Evolutionary conservation across 257 asterid species (phyloP).

Genomic region (Solanum gracilifrons): DNA sequence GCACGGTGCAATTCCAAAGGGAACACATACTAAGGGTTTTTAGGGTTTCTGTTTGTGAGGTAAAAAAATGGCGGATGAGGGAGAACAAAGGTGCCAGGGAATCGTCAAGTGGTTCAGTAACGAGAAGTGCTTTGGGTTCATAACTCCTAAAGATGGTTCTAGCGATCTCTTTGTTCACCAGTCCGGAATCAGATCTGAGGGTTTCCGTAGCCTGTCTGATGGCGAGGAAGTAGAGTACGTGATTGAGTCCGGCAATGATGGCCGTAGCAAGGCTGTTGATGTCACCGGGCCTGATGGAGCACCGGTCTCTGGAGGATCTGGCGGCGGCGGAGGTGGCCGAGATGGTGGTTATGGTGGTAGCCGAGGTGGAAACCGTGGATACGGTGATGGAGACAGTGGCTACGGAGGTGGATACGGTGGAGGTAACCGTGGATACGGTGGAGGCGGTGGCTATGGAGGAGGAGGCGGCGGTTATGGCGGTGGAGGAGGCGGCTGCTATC

Average conservation of each 20-base stretch:
- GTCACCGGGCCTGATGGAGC: slow-evolving; percentile 33
- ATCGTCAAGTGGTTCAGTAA: slow-evolving; percentile 74
- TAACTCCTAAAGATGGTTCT: slow-evolving; percentile 65
- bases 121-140: slow-evolving; percentile 76
- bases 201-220: slow-evolving; percentile 60
- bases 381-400: not conserved
- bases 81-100: slow-evolving; percentile 36
- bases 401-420: not conserved
- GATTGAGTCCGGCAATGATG: slow-evolving; percentile 24
- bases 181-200: slow-evolving; percentile 57
- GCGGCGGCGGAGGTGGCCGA: not conserved
- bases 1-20: not conserved
- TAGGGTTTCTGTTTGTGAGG: not conserved
- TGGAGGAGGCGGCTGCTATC: slow-evolving; percentile 9
- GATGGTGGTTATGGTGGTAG: not conserved
- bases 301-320: slow-evolving; percentile 14
- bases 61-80: slow-evolving; percentile 14
- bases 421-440: slow-evolving; percentile 8
- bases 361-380: slow-evolving; percentile 1
- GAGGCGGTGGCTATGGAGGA: not conserved
- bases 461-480: not conserved
- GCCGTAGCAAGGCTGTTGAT: slow-evolving; percentile 33
- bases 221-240: slow-evolving; percentile 62
- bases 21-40: not conserved
- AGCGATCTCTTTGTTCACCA: slow-evolving; percentile 79